Evolutionary conservation across 306 rosid genomes (phyloP).

Genomic region (Hylodesmum podocarpum): DNA sequence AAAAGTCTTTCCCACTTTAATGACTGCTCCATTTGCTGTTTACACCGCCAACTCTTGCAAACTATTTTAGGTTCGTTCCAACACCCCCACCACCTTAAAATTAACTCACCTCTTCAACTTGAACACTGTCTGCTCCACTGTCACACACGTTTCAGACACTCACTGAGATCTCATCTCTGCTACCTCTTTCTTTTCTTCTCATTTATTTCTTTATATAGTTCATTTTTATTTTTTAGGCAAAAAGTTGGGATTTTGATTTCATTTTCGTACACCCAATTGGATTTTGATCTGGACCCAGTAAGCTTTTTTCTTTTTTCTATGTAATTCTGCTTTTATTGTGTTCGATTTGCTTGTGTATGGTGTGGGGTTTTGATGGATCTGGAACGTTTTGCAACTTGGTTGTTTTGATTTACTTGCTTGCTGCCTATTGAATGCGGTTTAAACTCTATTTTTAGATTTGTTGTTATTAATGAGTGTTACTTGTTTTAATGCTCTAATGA

Average conservation of each 20-base stretch:
- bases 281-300: conserved; percentile 45
- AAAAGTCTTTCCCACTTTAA: conserved; percentile 20
- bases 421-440: conserved; percentile 8
- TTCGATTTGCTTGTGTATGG: background rate
- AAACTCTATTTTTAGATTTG: conserved; percentile 2
- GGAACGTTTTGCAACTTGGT: background rate
- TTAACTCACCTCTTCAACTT: background rate
- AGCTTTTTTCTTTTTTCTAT: conserved; percentile 9
- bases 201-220: background rate
- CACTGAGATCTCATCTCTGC: conserved; percentile 26
- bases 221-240: background rate
- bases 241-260: conserved; percentile 20
- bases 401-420: conserved; percentile 21
- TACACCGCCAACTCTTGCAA: conserved; percentile 19
- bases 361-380: conserved; percentile 33
- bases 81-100: conserved; percentile 7
- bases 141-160: background rate
- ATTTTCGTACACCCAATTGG: conserved; percentile 32
- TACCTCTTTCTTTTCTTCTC: background rate
- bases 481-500: conserved; percentile 14
- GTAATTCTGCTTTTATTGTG: background rate
- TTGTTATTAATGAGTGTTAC: conserved; percentile 2
- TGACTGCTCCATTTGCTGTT: conserved; percentile 27
- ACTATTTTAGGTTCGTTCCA: conserved; percentile 5
- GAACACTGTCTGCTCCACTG: conserved; percentile 6